Evolutionary conservation across 495 filamentous ascomycete genomes (phyloP), one percentile per base, ranked within the genome.

Genomic region (Annulohypoxylon moriforme): DNA sequence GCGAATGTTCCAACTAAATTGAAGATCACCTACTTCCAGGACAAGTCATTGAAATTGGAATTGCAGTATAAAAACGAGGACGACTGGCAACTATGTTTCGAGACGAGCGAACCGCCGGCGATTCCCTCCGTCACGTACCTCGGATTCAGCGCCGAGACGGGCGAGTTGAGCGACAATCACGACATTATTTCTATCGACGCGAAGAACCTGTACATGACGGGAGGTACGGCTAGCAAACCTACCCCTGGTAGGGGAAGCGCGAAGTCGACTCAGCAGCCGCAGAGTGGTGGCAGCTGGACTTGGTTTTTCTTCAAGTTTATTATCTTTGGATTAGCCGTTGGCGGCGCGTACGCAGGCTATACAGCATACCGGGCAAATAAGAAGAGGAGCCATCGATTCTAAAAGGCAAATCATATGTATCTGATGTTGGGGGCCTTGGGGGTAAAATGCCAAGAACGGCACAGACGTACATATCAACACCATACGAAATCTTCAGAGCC

Each of bases 101-200:
- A 89, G 57, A 90, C 91, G 46, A 83, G 82, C 75, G 87, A 90
- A 73, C 84, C 87, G 4, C 89, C 94, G 68, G 90, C 91, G 71
- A 91, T 99, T 63, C 96, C 96, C 44, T 88, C 91, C 18, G 93
- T 98, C 34, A 89, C 93, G 20, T 99, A 99, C 82, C 88, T 99
- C 13, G 96, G 96, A 73, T 97, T 99, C 83, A 93, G 89, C 63
- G 94, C 94, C 44, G 94, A 98, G 84, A 98, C 94, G 25, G 96
- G 96, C 73, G 96, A 99, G 82, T 86, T 99, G 72, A 93, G 88
- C 79, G 96, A 99, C 81, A 97, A 98, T 85, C 94, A 97, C 87
- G 96, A 99, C 80, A 96, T 99, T 80, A 91, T 98, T 79, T 91
- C 87, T 60, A 87, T 99, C 78, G 83, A 90, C 64, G 89, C 94